These are phyloP conservation scores for Boletus speciosus DNA, from an alignment of 768 basidiomycete genomes.

Conservation along the genomic window DNA sequence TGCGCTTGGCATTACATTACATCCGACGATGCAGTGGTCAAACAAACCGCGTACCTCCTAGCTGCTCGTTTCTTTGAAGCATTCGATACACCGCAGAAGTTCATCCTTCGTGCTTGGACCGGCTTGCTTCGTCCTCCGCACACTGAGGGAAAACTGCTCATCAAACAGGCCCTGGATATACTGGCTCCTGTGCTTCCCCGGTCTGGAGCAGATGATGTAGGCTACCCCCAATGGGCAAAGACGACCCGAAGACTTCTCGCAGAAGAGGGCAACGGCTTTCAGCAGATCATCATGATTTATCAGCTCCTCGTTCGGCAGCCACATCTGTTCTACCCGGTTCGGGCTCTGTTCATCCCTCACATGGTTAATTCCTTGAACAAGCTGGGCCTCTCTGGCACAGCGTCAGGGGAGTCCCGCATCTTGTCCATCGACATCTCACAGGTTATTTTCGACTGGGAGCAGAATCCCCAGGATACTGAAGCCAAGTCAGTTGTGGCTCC, in stretches of 20 bases:
- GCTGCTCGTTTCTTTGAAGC: constrained; percentile 89
- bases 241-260: constrained; percentile 79
- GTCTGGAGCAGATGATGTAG: constrained; percentile 53
- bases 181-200: constrained; percentile 79
- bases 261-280: constrained; percentile 75
- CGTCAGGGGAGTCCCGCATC: constrained; percentile 76
- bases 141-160: constrained; percentile 70
- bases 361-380: constrained; percentile 89
- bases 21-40: constrained; percentile 85
- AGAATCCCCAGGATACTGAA: constrained; percentile 42
- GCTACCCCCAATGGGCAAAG: constrained; percentile 78
- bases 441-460: constrained; percentile 93
- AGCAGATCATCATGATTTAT: constrained; percentile 78
- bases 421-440: constrained; percentile 89
- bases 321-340: constrained; percentile 87
- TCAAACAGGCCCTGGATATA: constrained; percentile 83
- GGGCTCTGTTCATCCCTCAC: constrained; percentile 88
- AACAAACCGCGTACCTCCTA: constrained; percentile 87
- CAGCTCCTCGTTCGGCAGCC: constrained; percentile 90
- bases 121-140: constrained; percentile 80
- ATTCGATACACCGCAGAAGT: constrained; percentile 87
- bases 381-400: constrained; percentile 71
- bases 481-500: constrained; percentile 20
- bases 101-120: constrained; percentile 87
- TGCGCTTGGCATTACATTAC: constrained; percentile 88